These are phyloP conservation scores for Eucalyptus victrix DNA, from an alignment of 345 rosid species.

Conservation along the genomic window DNA sequence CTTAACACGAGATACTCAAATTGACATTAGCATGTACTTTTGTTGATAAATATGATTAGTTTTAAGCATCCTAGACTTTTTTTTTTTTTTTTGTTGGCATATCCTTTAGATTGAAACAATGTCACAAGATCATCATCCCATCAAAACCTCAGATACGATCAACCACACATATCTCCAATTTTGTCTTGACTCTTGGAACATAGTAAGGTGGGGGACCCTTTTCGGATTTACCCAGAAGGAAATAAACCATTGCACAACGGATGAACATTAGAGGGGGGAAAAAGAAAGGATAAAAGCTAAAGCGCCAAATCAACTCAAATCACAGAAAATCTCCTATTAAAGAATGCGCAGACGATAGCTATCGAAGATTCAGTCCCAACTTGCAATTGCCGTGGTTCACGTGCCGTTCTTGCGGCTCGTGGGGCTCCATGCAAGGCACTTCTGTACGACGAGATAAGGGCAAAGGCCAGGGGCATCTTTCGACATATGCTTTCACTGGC, in stretches of 20 bases:
- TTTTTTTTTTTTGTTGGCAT: background rate
- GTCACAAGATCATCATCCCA: background rate
- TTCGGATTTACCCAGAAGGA: background rate
- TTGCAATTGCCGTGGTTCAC: background rate
- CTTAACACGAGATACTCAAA: background rate
- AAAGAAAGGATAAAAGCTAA: background rate
- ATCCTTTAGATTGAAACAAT: background rate
- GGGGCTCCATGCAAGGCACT: background rate
- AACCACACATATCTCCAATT: background rate
- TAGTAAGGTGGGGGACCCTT: background rate
- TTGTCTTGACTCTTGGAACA: background rate
- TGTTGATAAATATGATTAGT: background rate
- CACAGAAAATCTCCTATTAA: background rate
- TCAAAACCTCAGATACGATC: background rate
- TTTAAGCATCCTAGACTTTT: background rate
- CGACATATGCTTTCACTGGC: background rate
- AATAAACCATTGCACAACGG: background rate
- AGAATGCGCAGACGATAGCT: background rate
- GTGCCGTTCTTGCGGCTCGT: background rate
- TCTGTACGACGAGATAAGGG: background rate
- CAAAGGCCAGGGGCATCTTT: background rate
- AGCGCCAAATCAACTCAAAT: background rate
- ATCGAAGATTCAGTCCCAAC: background rate
- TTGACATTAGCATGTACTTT: background rate
- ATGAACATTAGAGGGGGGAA: background rate